Percentiles rank a stretch among this genome's conserved stretches.
These are phyloP conservation scores for Lichtheimia ramosa DNA, from an alignment of 371 early-diverging fungal species.

Conservation along the genomic window DNA sequence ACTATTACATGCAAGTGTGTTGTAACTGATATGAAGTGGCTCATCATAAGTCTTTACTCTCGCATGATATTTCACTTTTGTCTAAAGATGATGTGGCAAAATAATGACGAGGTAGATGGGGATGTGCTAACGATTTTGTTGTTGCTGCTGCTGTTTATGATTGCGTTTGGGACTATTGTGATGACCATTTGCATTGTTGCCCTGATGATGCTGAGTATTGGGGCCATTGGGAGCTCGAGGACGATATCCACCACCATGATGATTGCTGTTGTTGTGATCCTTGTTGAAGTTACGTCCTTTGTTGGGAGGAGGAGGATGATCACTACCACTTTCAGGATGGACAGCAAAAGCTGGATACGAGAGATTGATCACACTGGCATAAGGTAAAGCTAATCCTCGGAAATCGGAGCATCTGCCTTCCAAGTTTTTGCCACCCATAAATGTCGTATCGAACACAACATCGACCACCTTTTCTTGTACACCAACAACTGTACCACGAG, in stretches of 20 bases:
- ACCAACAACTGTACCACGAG: slow-evolving; percentile 84
- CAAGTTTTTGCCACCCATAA: slow-evolving; percentile 80
- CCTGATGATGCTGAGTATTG: neutral
- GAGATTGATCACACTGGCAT: slow-evolving; percentile 62
- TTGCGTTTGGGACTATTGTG: neutral
- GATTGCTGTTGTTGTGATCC: neutral
- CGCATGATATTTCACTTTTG: too few relatives aligned
- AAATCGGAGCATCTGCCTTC: slow-evolving; percentile 73
- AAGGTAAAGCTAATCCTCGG: slow-evolving; percentile 68
- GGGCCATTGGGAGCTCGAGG: slow-evolving; percentile 1
- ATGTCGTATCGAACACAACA: slow-evolving; percentile 81
- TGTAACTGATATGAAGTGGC: too few relatives aligned
- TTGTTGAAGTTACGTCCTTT: neutral
- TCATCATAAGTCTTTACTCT: too few relatives aligned
- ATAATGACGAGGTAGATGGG: too few relatives aligned
- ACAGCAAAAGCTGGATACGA: slow-evolving; percentile 29
- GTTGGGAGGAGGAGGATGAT: neutral
- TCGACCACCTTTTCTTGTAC: slow-evolving; percentile 74
- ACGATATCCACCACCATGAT: neutral
- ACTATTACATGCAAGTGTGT: too few relatives aligned
- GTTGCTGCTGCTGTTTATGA: neutral
- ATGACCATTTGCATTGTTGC: neutral
- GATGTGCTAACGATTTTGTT: neutral
- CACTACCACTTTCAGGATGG: slow-evolving; percentile 1
- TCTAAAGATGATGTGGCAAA: too few relatives aligned